These are phyloP conservation scores for Macadamia tetraphylla DNA, from an alignment of 164 flowering plant genomes.

Conservation along the genomic window DNA sequence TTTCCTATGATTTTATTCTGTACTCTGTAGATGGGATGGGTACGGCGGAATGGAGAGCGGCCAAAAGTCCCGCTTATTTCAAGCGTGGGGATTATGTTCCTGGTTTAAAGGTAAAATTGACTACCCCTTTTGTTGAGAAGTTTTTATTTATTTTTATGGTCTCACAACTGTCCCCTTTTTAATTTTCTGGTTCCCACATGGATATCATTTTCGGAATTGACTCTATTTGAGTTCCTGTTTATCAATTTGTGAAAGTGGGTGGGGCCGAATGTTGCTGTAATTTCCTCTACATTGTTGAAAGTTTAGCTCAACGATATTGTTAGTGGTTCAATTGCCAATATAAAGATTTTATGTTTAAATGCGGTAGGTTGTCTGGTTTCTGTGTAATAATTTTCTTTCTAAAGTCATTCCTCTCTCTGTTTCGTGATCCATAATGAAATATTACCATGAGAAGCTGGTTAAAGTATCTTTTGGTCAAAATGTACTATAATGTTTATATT, in stretches of 20 bases:
- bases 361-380: not conserved
- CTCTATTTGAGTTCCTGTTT: not conserved
- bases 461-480: not conserved
- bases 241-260: not conserved
- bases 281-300: no score
- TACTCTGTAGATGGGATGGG: slow-evolving; percentile 92
- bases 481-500: no score
- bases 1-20: slow-evolving; percentile 2
- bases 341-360: not conserved
- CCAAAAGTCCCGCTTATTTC: slow-evolving; percentile 91
- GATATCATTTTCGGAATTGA: not conserved
- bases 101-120: slow-evolving; percentile 72
- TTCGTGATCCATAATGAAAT: not conserved
- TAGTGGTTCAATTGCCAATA: not conserved
- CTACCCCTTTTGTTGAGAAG: no score
- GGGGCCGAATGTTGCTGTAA: not conserved
- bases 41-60: slow-evolving; percentile 97
- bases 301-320: no score
- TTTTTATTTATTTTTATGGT: not conserved
- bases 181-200: not conserved
- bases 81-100: slow-evolving; percentile 99
- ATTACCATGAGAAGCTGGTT: not conserved
- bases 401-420: not conserved
- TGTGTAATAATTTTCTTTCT: not conserved
- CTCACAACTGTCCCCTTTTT: not conserved